Percentiles rank a stretch among this genome's conserved stretches.
Conservation (phyloP, 441 rosid genomes). For the Manihot esculenta region DNA sequence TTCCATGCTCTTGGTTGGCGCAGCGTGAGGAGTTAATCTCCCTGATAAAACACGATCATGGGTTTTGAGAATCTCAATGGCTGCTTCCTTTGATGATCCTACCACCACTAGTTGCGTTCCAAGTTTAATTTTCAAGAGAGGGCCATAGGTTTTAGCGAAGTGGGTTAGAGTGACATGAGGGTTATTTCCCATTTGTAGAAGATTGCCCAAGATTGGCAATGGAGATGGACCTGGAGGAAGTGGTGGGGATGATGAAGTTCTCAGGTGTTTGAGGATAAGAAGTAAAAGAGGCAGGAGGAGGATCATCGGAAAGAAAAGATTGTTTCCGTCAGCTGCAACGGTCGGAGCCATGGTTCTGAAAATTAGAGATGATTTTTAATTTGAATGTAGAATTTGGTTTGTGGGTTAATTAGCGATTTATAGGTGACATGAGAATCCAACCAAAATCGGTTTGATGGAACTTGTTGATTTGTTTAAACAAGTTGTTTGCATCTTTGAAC, state of each 20-base stretch:
- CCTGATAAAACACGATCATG: slow-evolving; percentile 24
- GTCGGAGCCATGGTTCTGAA: no score
- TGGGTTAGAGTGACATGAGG: slow-evolving; percentile 19
- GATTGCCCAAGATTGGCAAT: slow-evolving; percentile 23
- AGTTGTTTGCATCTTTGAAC: no score
- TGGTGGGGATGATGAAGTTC: neutral
- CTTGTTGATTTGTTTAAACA: no score
- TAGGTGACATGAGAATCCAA: no score
- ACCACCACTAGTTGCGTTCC: slow-evolving; percentile 26
- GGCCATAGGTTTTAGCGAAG: slow-evolving; percentile 24
- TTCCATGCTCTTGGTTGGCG: slow-evolving; percentile 12
- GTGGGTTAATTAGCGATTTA: no score
- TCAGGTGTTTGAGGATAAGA: slow-evolving; percentile 16
- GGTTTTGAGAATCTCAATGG: slow-evolving; percentile 27
- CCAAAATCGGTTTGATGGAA: no score
- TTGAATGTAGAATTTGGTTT: no score
- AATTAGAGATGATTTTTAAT: no score
- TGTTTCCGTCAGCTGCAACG: neutral
- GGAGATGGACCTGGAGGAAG: slow-evolving; percentile 34
- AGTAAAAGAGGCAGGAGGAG: slow-evolving; percentile 18
- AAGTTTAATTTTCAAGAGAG: slow-evolving; percentile 21
- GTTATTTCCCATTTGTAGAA: slow-evolving; percentile 19
- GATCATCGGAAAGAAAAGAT: slow-evolving; percentile 8
- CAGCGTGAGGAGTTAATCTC: slow-evolving; percentile 15
- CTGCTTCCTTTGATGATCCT: slow-evolving; percentile 26